These are phyloP conservation scores for Pleomassaria siparia DNA, from an alignment of 2,329 filamentous ascomycete genomes.

Conservation along the genomic window DNA sequence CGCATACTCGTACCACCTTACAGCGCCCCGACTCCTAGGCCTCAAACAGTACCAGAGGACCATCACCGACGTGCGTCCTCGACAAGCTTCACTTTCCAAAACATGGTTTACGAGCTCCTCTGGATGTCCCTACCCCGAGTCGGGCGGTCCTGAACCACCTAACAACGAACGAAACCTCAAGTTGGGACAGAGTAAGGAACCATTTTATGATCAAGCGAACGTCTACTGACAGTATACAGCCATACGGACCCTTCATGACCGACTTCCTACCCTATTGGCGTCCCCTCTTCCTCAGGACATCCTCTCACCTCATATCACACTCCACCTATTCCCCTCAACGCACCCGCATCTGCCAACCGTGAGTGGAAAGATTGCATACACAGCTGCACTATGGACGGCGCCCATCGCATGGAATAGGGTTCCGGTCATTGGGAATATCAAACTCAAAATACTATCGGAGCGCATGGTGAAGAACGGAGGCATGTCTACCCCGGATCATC, in stretches of 20 bases:
- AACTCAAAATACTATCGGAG: slow-evolving; percentile 83
- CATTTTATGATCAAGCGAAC: neutral
- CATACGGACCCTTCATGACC: slow-evolving; percentile 62
- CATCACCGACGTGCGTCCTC: slow-evolving; percentile 35
- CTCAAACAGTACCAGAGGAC: slow-evolving; percentile 36
- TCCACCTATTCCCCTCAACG: slow-evolving; percentile 69
- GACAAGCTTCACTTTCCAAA: slow-evolving; percentile 37
- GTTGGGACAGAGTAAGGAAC: slow-evolving; percentile 59
- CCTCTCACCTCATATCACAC: slow-evolving; percentile 62
- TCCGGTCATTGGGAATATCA: slow-evolving; percentile 86
- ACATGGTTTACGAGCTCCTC: slow-evolving; percentile 49
- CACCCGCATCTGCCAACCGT: slow-evolving; percentile 91
- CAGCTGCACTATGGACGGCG: slow-evolving; percentile 91
- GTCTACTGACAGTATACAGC: slow-evolving; percentile 44
- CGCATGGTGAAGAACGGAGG: slow-evolving; percentile 70
- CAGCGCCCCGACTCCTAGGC: slow-evolving; percentile 30
- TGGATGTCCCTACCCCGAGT: slow-evolving; percentile 26
- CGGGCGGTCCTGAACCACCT: slow-evolving; percentile 46
- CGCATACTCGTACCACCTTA: slow-evolving; percentile 21
- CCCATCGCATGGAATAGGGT: slow-evolving; percentile 94
- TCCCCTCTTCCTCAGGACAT: slow-evolving; percentile 64
- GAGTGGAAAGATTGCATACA: slow-evolving; percentile 85
- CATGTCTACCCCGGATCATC: slow-evolving; percentile 37
- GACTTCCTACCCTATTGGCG: slow-evolving; percentile 62
- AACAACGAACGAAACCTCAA: slow-evolving; percentile 63